Evolutionary conservation across 495 filamentous ascomycete species (phyloP).

Genomic region (Amniculicola lignicola): DNA sequence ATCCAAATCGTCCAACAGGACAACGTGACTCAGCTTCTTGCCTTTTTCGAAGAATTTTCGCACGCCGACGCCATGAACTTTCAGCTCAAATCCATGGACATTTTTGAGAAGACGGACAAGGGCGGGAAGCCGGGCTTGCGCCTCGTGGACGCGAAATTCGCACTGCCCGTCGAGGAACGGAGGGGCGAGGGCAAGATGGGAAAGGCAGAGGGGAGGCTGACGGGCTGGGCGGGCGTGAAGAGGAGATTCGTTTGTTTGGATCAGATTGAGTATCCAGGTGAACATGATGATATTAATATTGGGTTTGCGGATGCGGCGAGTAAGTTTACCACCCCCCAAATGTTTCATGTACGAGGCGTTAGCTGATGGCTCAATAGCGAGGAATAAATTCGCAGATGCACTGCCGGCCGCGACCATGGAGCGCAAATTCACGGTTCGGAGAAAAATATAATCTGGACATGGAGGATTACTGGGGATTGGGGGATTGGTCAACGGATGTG

Average conservation of each 20-base stretch:
- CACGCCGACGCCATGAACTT: conserved; percentile 88
- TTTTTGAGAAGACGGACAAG: conserved; percentile 67
- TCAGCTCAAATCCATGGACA: conserved; percentile 72
- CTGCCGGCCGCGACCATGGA: conserved; percentile 37
- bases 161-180: conserved; percentile 54
- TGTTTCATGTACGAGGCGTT: background rate
- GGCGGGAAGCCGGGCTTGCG: conserved; percentile 64
- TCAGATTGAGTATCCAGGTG: conserved; percentile 78
- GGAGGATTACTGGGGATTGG: too few relatives aligned
- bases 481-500: too few relatives aligned
- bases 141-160: conserved; percentile 87
- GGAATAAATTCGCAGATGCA: conserved; percentile 40
- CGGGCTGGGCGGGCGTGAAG: conserved; percentile 49
- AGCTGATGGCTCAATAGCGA: conserved; percentile 36
- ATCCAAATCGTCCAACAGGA: conserved; percentile 75
- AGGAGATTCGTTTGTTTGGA: conserved; percentile 77
- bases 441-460: conserved; percentile 26
- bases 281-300: conserved; percentile 86
- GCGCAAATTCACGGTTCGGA: conserved; percentile 32
- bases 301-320: conserved; percentile 74
- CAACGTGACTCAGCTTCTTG: conserved; percentile 68
- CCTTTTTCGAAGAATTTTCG: conserved; percentile 78
- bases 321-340: conserved; percentile 47
- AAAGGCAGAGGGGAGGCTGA: conserved; percentile 26
- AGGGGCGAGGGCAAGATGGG: conserved; percentile 32